These are phyloP conservation scores for Sporisorium iseilematis-ciliati DNA, from an alignment of 1,284 basidiomycete species.

Conservation along the genomic window DNA sequence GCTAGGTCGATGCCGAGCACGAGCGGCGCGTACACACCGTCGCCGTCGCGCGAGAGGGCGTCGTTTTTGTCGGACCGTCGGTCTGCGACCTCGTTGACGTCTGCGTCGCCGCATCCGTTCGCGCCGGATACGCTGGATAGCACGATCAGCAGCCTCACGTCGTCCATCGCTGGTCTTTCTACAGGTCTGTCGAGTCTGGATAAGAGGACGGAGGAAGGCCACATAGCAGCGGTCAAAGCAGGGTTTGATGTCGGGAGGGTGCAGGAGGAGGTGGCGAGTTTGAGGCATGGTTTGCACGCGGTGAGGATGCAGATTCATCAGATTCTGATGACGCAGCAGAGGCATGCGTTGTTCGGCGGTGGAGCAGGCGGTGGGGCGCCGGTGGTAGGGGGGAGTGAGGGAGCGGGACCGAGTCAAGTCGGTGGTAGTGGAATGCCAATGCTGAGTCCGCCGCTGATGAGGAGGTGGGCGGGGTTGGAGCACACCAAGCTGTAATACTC, in stretches of 20 bases:
- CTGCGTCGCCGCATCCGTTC: conserved; percentile 1
- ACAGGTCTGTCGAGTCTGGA: conserved; percentile 33
- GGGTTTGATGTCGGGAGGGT: conserved; percentile 52
- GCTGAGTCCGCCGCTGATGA: conserved; percentile 37
- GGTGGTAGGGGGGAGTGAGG: not conserved
- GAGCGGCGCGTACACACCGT: conserved; percentile 2
- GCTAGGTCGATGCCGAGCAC: conserved; percentile 31
- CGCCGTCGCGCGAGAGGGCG: conserved; percentile 20
- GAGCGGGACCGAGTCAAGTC: not conserved
- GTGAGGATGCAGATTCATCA: conserved; percentile 57
- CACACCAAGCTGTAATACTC: conserved; percentile 45
- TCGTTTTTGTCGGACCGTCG: conserved; percentile 16
- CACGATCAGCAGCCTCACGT: conserved; percentile 30
- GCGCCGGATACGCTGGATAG: conserved; percentile 18
- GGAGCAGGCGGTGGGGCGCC: not conserved
- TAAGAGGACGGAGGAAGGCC: conserved; percentile 46
- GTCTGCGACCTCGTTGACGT: not conserved
- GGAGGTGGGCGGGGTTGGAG: conserved; percentile 46
- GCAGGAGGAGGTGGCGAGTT: conserved; percentile 50
- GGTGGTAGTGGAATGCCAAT: conserved; percentile 13
- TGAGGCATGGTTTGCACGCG: conserved; percentile 53
- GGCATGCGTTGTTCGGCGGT: conserved; percentile 33
- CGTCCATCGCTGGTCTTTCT: conserved; percentile 20
- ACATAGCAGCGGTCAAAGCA: conserved; percentile 44
- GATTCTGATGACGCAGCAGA: conserved; percentile 46